Evolutionary conservation across 1,284 basidiomycete genomes (phyloP).

Genomic region (Malassezia japonica): DNA sequence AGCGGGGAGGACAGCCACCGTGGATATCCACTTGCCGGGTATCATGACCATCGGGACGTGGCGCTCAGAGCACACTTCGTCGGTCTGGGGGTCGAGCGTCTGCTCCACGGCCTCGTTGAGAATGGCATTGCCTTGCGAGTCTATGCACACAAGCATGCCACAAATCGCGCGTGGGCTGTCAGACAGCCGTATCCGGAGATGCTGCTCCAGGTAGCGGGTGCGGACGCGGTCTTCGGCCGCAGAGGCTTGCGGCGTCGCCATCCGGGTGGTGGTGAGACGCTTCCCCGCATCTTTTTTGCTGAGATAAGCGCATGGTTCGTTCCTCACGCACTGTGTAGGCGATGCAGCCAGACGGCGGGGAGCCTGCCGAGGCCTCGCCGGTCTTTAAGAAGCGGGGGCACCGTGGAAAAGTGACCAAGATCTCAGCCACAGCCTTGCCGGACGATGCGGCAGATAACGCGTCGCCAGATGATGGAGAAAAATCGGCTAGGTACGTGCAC

Average conservation of each 20-base stretch:
- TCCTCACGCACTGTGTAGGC: too few species aligned
- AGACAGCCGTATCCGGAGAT: background rate
- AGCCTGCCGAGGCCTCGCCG: too few species aligned
- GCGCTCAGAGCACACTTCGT: background rate
- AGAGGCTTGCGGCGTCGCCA: too few species aligned
- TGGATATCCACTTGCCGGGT: constrained; percentile 6
- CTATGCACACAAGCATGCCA: constrained; percentile 8
- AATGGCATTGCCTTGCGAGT: constrained; percentile 8
- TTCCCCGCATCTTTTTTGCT: background rate
- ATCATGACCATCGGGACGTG: constrained; percentile 13
- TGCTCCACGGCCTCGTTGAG: constrained; percentile 9
- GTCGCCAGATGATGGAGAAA: too few species aligned
- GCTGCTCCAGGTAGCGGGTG: background rate
- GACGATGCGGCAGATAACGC: too few species aligned
- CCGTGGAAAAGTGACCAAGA: too few species aligned
- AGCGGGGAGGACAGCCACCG: background rate
- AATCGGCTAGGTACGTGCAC: too few species aligned
- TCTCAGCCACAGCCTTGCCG: too few species aligned
- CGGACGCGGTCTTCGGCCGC: background rate
- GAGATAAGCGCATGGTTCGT: too few species aligned
- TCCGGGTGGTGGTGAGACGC: background rate
- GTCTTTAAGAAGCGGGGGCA: constrained; percentile 3
- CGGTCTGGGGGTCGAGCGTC: background rate
- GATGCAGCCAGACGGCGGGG: too few species aligned
- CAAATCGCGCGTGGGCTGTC: constrained; percentile 3